A percentile compares a stretch with the other conserved stretches of the same genome.
These are phyloP conservation scores for Dictyophora rubrovolvata DNA, from an alignment of 768 basidiomycete genomes.

Conservation along the genomic window DNA sequence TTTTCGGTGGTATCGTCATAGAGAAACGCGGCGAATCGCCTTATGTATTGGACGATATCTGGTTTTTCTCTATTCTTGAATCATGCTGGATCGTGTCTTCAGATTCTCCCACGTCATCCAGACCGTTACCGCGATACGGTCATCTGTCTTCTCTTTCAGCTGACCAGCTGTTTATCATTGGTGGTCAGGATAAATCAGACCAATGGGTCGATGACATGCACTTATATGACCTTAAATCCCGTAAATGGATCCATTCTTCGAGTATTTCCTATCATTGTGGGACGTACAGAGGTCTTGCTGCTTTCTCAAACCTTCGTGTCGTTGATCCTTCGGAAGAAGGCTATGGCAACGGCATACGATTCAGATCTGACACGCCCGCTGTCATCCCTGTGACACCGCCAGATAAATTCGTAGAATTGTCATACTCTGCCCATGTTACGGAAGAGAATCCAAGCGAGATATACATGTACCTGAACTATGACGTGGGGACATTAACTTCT, in stretches of 20 bases:
- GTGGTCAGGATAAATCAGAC: conserved; percentile 34
- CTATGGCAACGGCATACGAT: neutral
- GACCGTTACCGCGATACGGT: conserved; percentile 30
- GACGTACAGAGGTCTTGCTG: conserved; percentile 30
- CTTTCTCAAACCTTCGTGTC: conserved; percentile 19
- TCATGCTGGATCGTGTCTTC: conserved; percentile 20
- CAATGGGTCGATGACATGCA: conserved; percentile 30
- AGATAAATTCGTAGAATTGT: conserved; percentile 13
- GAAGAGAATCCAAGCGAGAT: conserved; percentile 22
- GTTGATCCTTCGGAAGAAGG: conserved; percentile 16
- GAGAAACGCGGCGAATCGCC: conserved; percentile 16
- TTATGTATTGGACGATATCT: conserved; percentile 28
- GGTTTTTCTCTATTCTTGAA: conserved; percentile 26
- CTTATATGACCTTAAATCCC: conserved; percentile 26
- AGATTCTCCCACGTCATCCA: conserved; percentile 12
- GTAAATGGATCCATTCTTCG: conserved; percentile 24
- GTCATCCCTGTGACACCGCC: neutral
- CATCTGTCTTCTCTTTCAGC: conserved; percentile 29
- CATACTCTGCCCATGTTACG: conserved; percentile 17
- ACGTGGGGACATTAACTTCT: conserved; percentile 13
- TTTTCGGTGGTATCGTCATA: conserved; percentile 33
- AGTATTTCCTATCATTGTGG: conserved; percentile 28
- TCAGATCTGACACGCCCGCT: neutral
- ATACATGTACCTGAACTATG: conserved; percentile 33
- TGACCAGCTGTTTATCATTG: conserved; percentile 28